phyloP scores from a whole-genome alignment of 495 filamentous ascomycete genomes.

The Tetracladium marchalianum region DNA sequence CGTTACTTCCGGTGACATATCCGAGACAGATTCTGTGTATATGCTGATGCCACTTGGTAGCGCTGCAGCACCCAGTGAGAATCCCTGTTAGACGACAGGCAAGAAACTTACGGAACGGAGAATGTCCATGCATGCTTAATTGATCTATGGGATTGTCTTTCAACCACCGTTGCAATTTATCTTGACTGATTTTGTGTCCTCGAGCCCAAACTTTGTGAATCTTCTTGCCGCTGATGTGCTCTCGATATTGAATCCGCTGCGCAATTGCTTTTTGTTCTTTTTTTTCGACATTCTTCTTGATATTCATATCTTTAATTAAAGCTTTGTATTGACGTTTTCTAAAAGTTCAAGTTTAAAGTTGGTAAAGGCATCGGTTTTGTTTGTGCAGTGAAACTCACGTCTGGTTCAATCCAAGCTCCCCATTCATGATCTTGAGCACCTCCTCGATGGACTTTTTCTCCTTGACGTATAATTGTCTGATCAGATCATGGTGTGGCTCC shows the following conservation, averaged over 20 bases:
- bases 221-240: background rate
- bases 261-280: background rate
- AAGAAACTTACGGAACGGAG: constrained; percentile 6
- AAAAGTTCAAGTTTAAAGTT: too few relatives aligned
- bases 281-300: background rate
- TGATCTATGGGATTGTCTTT: constrained; percentile 4
- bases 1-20: too few relatives aligned
- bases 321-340: constrained; percentile 8
- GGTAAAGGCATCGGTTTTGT: too few relatives aligned
- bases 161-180: constrained; percentile 2
- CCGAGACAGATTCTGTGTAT: background rate
- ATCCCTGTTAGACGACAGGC: background rate
- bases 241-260: constrained; percentile 5
- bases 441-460: background rate
- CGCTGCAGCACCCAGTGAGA: background rate
- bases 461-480: constrained; percentile 2
- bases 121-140: background rate
- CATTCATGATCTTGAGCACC: background rate
- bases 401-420: background rate
- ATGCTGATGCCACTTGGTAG: constrained; percentile 9
- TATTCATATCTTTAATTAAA: background rate
- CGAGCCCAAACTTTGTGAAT: background rate
- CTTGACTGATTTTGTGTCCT: background rate
- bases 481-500: background rate
- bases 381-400: background rate